Evolutionary conservation across 164 flowering plant genomes (phyloP).

Genomic region (Platanus orientalis): DNA sequence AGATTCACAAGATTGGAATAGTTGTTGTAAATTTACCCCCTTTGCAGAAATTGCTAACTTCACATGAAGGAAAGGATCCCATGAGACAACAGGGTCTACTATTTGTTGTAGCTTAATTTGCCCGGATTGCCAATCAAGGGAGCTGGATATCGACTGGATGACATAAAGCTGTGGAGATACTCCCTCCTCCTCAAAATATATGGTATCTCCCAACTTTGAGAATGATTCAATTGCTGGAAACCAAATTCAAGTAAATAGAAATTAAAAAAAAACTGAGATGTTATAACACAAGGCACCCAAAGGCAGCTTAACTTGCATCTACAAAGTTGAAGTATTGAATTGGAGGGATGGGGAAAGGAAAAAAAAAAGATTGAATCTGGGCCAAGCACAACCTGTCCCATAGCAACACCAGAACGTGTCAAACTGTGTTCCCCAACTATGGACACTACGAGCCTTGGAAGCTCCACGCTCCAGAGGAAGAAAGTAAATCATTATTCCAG

Average conservation of each 20-base stretch:
- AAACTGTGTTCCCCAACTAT: conserved; percentile 58
- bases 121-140: conserved; percentile 67
- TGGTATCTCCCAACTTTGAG: conserved; percentile 80
- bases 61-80: conserved; percentile 53
- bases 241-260: not conserved
- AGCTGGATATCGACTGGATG: conserved; percentile 79
- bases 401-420: conserved; percentile 79
- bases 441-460: conserved; percentile 54
- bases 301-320: not conserved
- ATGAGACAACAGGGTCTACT: conserved; percentile 63
- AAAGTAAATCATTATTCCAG: conserved; percentile 82
- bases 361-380: not conserved
- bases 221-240: conserved; percentile 63
- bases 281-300: not conserved
- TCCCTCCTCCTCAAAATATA: conserved; percentile 21
- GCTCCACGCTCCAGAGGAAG: conserved; percentile 59
- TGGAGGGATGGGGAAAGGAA: not conserved
- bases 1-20: too few relatives aligned
- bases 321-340: too few relatives aligned
- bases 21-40: conserved; percentile 31
- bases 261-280: not conserved
- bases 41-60: conserved; percentile 42
- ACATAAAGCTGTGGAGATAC: conserved; percentile 53
- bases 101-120: conserved; percentile 42
- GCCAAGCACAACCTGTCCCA: conserved; percentile 51